Conservation (phyloP, 148 eudicot species). For the Hydrangea macrophylla region DNA sequence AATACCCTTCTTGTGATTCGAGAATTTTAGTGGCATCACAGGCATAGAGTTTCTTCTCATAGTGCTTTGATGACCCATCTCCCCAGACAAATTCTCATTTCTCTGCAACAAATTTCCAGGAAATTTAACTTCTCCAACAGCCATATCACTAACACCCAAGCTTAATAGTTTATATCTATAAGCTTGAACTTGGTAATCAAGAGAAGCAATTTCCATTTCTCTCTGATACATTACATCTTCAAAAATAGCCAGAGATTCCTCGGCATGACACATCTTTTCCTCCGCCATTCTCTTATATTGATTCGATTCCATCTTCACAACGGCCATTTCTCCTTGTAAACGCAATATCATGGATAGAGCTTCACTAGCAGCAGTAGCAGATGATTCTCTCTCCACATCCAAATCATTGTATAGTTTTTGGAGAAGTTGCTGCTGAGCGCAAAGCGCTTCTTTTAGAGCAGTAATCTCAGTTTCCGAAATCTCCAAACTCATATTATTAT, state of each 20-base stretch:
- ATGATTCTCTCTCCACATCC: slow-evolving; percentile 86
- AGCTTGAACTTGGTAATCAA: slow-evolving; percentile 81
- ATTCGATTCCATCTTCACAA: slow-evolving; percentile 81
- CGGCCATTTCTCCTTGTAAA: slow-evolving; percentile 85
- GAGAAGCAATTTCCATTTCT: slow-evolving; percentile 86
- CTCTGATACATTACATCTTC: slow-evolving; percentile 75
- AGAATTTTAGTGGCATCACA: slow-evolving; percentile 21
- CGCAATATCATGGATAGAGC: slow-evolving; percentile 89
- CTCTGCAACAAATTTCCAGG: slow-evolving; percentile 59
- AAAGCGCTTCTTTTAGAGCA: slow-evolving; percentile 63
- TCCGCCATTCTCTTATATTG: slow-evolving; percentile 93
- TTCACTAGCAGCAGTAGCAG: slow-evolving; percentile 74
- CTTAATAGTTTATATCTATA: slow-evolving; percentile 63
- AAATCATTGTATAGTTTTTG: slow-evolving; percentile 82
- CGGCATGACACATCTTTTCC: slow-evolving; percentile 76
- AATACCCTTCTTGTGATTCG: slow-evolving; percentile 30
- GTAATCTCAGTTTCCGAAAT: slow-evolving; percentile 30
- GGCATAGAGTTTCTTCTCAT: slow-evolving; percentile 57
- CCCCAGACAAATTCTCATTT: slow-evolving; percentile 31
- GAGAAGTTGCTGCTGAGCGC: slow-evolving; percentile 70
- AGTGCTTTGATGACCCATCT: slow-evolving; percentile 19
- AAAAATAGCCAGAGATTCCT: slow-evolving; percentile 68
- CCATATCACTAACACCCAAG: slow-evolving; percentile 59
- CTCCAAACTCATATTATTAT: slow-evolving; percentile 21
- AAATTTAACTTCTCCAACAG: slow-evolving; percentile 40